These are phyloP conservation scores for Trichophyton mentagrophytes DNA, from an alignment of 2,329 filamentous ascomycete species.

Conservation along the genomic window DNA sequence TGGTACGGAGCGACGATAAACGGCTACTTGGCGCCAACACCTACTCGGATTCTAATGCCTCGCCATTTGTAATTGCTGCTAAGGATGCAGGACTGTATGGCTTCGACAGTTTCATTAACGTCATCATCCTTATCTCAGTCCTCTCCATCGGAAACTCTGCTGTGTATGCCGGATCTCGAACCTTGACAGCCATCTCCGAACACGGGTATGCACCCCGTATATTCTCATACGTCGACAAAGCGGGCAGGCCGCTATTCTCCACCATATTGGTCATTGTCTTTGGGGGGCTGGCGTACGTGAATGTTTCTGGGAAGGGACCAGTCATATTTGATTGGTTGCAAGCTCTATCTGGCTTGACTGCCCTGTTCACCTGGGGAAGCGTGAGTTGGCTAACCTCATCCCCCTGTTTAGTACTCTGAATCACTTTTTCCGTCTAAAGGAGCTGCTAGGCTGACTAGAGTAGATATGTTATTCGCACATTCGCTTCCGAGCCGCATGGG, in stretches of 20 bases:
- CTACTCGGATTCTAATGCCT: conserved; percentile 28
- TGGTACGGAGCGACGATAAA: conserved; percentile 35
- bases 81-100: conserved; percentile 53
- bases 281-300: conserved; percentile 32
- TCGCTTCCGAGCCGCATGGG: conserved; percentile 53
- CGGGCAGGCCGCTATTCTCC: conserved; percentile 43
- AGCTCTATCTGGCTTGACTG: conserved; percentile 50
- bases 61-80: conserved; percentile 60
- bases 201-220: conserved; percentile 57
- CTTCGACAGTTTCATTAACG: conserved; percentile 61
- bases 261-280: conserved; percentile 30
- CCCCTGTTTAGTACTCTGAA: not conserved
- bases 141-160: conserved; percentile 58
- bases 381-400: conserved; percentile 7
- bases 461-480: conserved; percentile 53
- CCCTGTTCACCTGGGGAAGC: conserved; percentile 55
- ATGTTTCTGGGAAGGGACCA: conserved; percentile 33
- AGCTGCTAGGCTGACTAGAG: not conserved
- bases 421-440: not conserved
- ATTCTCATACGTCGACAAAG: conserved; percentile 52
- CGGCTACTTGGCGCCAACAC: conserved; percentile 29
- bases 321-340: conserved; percentile 53
- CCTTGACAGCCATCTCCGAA: conserved; percentile 62
- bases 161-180: conserved; percentile 51
- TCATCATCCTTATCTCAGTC: conserved; percentile 58